Evolutionary conservation across 2,329 filamentous ascomycete species (phyloP).

Genomic region (Coniella vitis): DNA sequence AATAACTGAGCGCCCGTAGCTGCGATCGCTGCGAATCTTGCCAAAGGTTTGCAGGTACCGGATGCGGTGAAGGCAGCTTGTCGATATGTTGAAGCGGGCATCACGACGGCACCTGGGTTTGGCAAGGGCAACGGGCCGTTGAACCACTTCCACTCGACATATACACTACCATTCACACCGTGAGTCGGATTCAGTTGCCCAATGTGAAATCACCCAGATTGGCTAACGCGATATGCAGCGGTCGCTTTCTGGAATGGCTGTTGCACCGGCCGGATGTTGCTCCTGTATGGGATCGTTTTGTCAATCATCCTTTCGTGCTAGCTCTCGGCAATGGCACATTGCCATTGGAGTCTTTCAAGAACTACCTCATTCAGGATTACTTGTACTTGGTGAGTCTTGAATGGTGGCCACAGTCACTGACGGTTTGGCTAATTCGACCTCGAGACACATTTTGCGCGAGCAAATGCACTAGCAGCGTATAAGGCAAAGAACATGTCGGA

Average conservation of each 20-base stretch:
- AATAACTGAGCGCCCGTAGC: conserved; percentile 33
- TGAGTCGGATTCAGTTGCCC: conserved; percentile 25
- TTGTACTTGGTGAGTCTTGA: conserved; percentile 64
- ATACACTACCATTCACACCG: conserved; percentile 62
- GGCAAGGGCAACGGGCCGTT: conserved; percentile 66
- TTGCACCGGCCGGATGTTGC: conserved; percentile 69
- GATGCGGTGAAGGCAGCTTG: conserved; percentile 61
- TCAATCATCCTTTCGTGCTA: conserved; percentile 76
- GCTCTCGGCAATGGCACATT: conserved; percentile 70
- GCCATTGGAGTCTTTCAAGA: conserved; percentile 70
- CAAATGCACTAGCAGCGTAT: conserved; percentile 78
- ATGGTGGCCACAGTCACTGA: not conserved
- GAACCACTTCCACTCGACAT: conserved; percentile 71
- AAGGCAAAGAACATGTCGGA: conserved; percentile 70
- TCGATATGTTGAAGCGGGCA: conserved; percentile 65
- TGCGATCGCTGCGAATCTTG: conserved; percentile 68
- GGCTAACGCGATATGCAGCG: conserved; percentile 35
- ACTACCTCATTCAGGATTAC: conserved; percentile 89
- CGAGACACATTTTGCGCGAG: conserved; percentile 78
- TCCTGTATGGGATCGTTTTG: conserved; percentile 66
- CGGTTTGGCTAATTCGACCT: not conserved
- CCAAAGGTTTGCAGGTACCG: conserved; percentile 49
- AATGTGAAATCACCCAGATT: too few relatives aligned
- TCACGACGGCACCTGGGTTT: conserved; percentile 54
- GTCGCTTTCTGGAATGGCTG: conserved; percentile 77